Evolutionary conservation across 1,284 basidiomycete genomes (phyloP), one percentile per base, ranked within the genome.

Genomic region (Coniferiporia sulphurascens): DNA sequence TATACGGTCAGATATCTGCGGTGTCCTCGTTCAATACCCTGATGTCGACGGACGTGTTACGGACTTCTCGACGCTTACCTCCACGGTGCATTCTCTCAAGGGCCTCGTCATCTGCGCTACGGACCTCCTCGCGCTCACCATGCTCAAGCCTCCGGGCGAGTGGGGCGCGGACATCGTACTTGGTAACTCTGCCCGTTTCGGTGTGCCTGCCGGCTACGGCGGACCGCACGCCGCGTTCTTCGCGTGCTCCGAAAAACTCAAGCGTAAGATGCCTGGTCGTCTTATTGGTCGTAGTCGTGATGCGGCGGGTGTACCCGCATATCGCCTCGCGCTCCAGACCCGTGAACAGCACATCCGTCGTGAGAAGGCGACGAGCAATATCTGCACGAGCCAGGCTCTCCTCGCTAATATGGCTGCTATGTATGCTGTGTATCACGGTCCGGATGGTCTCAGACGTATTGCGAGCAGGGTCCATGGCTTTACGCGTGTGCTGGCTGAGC

Each of bases 121-220:
- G 12, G 96, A 99, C 74, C 82, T 99, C 53, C 80, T 99, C 34
- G 93, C 96, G 1, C 78, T 98, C 69, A 95, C 95, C 7, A 84
- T 95, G 82, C 81, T 99, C 67, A 94, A 92, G 70, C 93, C 96
- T 22, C 96, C 96, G 10, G 96, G 96, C 60, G 96, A 98, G 78
- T 98, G 96, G 93, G 96, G 96, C 52, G 95, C 95, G 38, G 96
- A 99, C 73, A 88, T 99, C 65, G 95, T 95, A 2, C 79, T 96
- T 56, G 96, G 96, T 46, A 98, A 96, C 72, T 92, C 94, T 41
- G 95, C 91, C 48, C 86, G 96, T 46, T 99, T 99, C 69, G 96
- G 96, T 71, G 93, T 95, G 32, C 92, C 93, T 34, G 82, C 85
- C 55, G 93, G 93, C 34, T 95, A 93, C 70, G 93, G 93, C 63